Evolutionary conservation across 2,329 filamentous ascomycete genomes (phyloP).

Genomic region (Gaeumannomyces sp.): DNA sequence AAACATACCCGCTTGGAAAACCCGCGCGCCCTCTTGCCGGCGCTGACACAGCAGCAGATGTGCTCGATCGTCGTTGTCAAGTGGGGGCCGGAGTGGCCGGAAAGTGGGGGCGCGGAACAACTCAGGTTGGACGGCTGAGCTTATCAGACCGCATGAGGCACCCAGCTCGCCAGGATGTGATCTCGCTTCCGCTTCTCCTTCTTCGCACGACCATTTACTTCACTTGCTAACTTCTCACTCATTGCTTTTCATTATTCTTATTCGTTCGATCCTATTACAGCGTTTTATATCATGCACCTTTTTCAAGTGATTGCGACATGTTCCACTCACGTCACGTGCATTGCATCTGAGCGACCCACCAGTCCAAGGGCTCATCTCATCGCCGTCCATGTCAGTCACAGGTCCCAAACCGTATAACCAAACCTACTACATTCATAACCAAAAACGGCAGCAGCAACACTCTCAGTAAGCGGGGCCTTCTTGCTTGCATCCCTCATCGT

Average conservation of each 20-base stretch:
- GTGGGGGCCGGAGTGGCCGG: neutral
- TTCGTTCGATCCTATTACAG: no score
- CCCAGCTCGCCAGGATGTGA: no score
- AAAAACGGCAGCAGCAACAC: neutral
- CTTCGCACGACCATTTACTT: no score
- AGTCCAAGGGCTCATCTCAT: no score
- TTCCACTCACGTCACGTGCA: no score
- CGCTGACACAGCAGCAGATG: neutral
- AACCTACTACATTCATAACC: neutral
- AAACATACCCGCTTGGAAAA: neutral
- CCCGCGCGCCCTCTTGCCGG: neutral
- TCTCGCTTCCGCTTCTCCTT: neutral
- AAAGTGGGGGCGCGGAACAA: neutral
- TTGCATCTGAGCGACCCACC: no score
- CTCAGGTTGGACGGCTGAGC: neutral
- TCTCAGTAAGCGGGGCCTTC: neutral
- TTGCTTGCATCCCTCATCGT: neutral
- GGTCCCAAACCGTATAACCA: neutral
- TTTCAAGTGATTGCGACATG: no score
- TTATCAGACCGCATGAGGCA: neutral
- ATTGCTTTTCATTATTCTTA: no score
- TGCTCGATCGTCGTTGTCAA: neutral
- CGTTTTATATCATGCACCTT: no score
- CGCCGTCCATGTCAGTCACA: neutral
- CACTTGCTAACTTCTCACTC: no score